These are phyloP conservation scores for Ceratobasidium sp. DNA, from an alignment of 1,284 basidiomycete genomes.

Conservation along the genomic window DNA sequence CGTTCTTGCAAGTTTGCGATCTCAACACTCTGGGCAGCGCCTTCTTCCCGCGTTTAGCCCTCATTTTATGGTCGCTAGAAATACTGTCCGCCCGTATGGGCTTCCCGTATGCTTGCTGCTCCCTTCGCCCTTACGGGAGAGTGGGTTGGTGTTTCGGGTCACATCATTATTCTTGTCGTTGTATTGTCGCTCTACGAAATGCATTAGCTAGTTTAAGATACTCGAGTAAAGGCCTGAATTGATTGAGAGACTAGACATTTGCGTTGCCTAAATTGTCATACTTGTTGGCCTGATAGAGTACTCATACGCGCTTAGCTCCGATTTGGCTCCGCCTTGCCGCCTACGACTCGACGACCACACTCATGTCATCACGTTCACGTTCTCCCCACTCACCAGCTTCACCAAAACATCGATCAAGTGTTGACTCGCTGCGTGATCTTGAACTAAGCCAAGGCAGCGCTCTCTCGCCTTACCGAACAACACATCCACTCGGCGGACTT, in stretches of 20 bases:
- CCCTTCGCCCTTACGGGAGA: not conserved
- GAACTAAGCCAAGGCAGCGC: slow-evolving; percentile 71
- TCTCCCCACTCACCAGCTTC: slow-evolving; percentile 54
- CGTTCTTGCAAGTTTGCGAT: slow-evolving; percentile 54
- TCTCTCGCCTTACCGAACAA: slow-evolving; percentile 47
- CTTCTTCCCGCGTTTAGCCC: slow-evolving; percentile 72
- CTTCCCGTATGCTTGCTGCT: slow-evolving; percentile 34
- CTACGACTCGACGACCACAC: slow-evolving; percentile 25
- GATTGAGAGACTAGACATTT: too few relatives aligned
- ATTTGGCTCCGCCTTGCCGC: not conserved
- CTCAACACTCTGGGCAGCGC: slow-evolving; percentile 90
- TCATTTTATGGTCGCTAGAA: slow-evolving; percentile 80
- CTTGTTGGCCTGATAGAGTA: not conserved
- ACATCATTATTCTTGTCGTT: slow-evolving; percentile 9
- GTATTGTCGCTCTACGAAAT: not conserved
- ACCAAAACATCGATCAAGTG: slow-evolving; percentile 60
- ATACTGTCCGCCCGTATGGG: slow-evolving; percentile 25
- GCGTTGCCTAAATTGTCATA: slow-evolving; percentile 10
- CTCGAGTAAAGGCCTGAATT: not conserved
- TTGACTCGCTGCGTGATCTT: slow-evolving; percentile 77
- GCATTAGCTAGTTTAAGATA: not conserved
- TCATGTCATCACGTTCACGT: slow-evolving; percentile 40
- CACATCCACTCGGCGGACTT: slow-evolving; percentile 46
- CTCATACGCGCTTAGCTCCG: slow-evolving; percentile 18
- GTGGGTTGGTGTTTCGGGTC: slow-evolving; percentile 39